These are phyloP conservation scores for Venturia oleaginea DNA, from an alignment of 2,329 filamentous ascomycete genomes.

Conservation along the genomic window DNA sequence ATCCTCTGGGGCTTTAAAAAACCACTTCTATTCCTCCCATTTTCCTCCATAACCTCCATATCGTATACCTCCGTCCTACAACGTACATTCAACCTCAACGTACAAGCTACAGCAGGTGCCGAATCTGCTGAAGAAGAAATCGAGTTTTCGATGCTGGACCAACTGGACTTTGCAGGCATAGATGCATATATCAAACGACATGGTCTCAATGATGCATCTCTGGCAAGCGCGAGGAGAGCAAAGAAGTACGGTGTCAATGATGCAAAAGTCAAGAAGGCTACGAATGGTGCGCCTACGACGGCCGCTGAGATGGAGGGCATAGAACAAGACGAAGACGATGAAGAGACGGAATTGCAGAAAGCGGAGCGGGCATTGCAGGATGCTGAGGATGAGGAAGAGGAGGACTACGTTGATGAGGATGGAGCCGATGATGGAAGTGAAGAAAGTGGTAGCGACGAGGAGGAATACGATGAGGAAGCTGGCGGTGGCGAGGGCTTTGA, in stretches of 20 bases:
- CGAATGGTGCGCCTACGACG: conserved; percentile 21
- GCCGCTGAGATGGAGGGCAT: conserved; percentile 16
- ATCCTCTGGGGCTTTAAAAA: conserved; percentile 60
- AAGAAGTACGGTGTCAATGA: conserved; percentile 48
- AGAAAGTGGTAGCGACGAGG: neutral
- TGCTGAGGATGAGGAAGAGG: conserved; percentile 17
- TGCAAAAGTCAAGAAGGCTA: conserved; percentile 23
- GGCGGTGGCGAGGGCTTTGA: neutral
- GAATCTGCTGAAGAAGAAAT: conserved; percentile 40
- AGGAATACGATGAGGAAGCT: conserved; percentile 1
- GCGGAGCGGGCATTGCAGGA: conserved; percentile 27
- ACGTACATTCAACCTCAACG: conserved; percentile 57
- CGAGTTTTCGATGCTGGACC: conserved; percentile 58
- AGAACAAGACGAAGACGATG: conserved; percentile 32
- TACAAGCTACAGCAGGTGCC: conserved; percentile 32
- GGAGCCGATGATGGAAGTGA: neutral
- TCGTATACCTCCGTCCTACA: conserved; percentile 57
- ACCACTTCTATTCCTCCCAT: conserved; percentile 53
- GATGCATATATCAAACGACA: conserved; percentile 54
- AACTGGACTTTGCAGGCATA: conserved; percentile 53
- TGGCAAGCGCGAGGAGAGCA: conserved; percentile 50
- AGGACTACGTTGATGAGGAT: conserved; percentile 13
- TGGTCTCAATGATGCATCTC: conserved; percentile 52
- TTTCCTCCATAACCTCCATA: conserved; percentile 48
- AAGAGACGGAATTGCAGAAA: conserved; percentile 33